Evolutionary conservation across 2,329 filamentous ascomycete genomes (phyloP), one percentile per base, ranked within the genome.

Genomic region (Ophiognomonia clavigignenti-juglandacearum): DNA sequence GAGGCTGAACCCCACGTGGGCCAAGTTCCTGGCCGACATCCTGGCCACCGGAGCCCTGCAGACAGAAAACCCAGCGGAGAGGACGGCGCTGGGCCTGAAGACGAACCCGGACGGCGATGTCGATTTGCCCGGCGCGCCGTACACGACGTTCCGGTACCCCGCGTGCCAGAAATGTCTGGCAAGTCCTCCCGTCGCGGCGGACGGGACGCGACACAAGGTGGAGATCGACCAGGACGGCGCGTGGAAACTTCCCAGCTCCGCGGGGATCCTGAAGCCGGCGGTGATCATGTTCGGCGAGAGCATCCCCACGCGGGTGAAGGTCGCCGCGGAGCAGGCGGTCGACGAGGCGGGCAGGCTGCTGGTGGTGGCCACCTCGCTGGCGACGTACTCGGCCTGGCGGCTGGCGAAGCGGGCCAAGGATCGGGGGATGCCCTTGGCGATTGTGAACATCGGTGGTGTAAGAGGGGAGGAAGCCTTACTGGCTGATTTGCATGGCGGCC

Each of bases 221-320:
- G 73, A 86, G 52, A 78, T 86, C 11, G 92, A 96, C 58, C 57
- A 61, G 1, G 89, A 96, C 44, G 92, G 92, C 0, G 92, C 90
- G 1, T 95, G 85, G 88, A 68, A 73, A 32, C 57, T 74, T 6
- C 68, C 69, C 0, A 83, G 81, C 56, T 82, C 77, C 2, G 88
- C 82, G 0, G 93, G 92, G 2, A 81, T 97, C 31, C 65, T 98
- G 46, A 97, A 97, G 61, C 93, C 93, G 4, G 88, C 88, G 1
- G 91, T 98, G 2, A 83, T 91, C 57, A 96, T 97, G 89, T 97
- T 97, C 63, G 93, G 93, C 14, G 93, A 97, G 66, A 91, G 82
- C 50, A 95, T 97, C 41, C 72, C 79, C 0, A 65, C 68, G 1
- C 59, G 68, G 1, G 83, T 91, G 29, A 96, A 95, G 64, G 64